phyloP scores from a whole-genome alignment of 2,329 filamentous ascomycete species.

The Diaporthe citri region DNA sequence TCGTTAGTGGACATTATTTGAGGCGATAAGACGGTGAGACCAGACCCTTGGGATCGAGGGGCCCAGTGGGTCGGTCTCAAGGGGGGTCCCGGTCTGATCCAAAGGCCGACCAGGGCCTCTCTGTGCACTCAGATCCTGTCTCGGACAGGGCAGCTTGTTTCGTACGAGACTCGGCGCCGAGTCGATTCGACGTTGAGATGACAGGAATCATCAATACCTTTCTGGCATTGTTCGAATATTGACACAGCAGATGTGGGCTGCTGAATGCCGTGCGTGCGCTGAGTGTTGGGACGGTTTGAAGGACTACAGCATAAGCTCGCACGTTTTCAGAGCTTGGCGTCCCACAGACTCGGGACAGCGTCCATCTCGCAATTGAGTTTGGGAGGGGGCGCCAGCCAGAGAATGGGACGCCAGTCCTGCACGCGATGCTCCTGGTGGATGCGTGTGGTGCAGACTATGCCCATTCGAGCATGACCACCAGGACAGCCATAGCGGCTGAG shows the following conservation, averaged over 20 bases:
- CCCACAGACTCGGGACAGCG: slow-evolving; percentile 26
- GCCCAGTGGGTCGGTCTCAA: slow-evolving; percentile 1
- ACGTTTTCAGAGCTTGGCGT: slow-evolving; percentile 29
- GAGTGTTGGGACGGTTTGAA: slow-evolving; percentile 6
- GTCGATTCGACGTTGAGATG: background rate
- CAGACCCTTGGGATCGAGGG: background rate
- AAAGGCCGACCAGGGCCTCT: slow-evolving; percentile 9
- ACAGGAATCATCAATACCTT: background rate
- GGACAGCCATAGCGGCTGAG: background rate
- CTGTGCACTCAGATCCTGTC: background rate
- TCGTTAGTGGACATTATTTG: background rate
- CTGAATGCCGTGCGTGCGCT: slow-evolving; percentile 21
- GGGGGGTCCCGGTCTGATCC: slow-evolving; percentile 13
- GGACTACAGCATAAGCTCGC: slow-evolving; percentile 23
- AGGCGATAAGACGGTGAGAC: slow-evolving; percentile 19
- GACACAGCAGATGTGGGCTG: slow-evolving; percentile 16
- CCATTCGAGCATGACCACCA: slow-evolving; percentile 13
- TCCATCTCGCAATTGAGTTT: slow-evolving; percentile 27
- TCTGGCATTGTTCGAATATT: background rate
- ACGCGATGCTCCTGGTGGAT: background rate
- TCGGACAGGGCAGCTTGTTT: background rate
- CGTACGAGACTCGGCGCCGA: slow-evolving; percentile 31
- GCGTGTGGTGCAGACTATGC: slow-evolving; percentile 5
- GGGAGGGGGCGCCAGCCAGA: slow-evolving; percentile 1
- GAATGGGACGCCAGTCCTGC: background rate